These are phyloP conservation scores for Spinacia oleracea DNA, from an alignment of 179 eudicot genomes.

Conservation along the genomic window DNA sequence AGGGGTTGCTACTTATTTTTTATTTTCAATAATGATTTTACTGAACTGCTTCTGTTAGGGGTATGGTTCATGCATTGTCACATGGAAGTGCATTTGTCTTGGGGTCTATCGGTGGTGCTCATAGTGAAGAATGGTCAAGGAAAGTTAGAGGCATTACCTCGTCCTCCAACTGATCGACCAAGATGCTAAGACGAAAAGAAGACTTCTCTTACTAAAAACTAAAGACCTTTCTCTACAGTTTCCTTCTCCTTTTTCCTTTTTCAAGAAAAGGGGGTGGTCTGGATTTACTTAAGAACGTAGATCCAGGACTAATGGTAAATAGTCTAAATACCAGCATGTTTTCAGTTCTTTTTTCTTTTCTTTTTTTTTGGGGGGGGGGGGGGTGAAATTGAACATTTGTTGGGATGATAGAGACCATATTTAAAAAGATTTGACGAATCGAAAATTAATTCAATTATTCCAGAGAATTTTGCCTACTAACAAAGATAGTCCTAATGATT, in stretches of 20 bases:
- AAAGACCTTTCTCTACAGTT: constrained; percentile 2
- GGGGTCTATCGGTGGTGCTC: constrained; percentile 59
- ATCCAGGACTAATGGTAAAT: background rate
- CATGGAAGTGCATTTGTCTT: constrained; percentile 66
- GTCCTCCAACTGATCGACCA: constrained; percentile 57
- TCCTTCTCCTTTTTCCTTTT: background rate
- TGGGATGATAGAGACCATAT: background rate
- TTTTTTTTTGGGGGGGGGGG: background rate
- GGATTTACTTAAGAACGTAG: background rate
- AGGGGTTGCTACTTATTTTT: background rate
- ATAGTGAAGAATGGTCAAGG: constrained; percentile 72
- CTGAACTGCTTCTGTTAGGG: constrained; percentile 34
- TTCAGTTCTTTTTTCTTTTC: background rate
- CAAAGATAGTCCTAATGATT: background rate
- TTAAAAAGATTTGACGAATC: background rate
- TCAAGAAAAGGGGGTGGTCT: background rate
- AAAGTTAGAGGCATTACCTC: constrained; percentile 51
- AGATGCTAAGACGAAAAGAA: constrained; percentile 40
- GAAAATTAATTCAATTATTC: background rate
- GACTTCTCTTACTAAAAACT: constrained; percentile 7
- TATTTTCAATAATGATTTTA: background rate
- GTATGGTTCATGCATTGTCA: constrained; percentile 84
- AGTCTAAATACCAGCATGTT: background rate
- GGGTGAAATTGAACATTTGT: background rate
- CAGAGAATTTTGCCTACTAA: background rate